These are phyloP conservation scores for Polygonum maritimum DNA, from an alignment of 148 eudicot genomes.

Conservation along the genomic window DNA sequence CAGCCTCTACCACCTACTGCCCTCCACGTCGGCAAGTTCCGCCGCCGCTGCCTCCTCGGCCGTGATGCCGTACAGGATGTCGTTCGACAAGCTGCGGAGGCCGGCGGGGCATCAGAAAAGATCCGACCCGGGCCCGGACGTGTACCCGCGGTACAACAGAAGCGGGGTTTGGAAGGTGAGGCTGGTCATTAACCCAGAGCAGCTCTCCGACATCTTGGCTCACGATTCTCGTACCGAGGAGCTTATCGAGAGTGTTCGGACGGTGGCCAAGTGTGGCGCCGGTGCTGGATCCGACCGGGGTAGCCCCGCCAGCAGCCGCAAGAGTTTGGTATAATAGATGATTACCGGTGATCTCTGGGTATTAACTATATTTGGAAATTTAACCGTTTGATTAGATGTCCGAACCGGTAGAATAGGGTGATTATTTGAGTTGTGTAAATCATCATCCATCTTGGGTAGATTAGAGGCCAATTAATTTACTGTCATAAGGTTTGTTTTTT, in stretches of 20 bases:
- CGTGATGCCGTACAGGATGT: conserved; percentile 35
- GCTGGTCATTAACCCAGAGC: conserved; percentile 48
- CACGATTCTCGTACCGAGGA: conserved; percentile 42
- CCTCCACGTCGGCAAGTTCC: not conserved
- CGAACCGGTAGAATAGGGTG: not conserved
- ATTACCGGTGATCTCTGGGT: too few relatives aligned
- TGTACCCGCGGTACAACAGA: conserved; percentile 17
- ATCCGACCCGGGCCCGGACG: conserved; percentile 24
- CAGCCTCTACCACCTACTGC: conserved; percentile 37
- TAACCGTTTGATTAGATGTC: too few relatives aligned
- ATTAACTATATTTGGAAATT: too few relatives aligned
- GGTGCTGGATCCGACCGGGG: conserved; percentile 10
- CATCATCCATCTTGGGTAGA: not conserved
- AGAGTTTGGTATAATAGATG: not conserved
- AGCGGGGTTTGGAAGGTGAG: conserved; percentile 49
- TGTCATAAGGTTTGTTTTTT: not conserved
- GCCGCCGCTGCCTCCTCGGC: not conserved
- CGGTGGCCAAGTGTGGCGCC: conserved; percentile 40
- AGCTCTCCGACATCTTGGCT: conserved; percentile 38
- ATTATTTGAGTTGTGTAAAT: not conserved
- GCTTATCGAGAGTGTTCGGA: conserved; percentile 41
- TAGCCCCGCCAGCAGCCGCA: conserved; percentile 2
- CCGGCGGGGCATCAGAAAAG: not conserved
- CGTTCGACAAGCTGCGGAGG: conserved; percentile 14
- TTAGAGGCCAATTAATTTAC: not conserved